A percentile compares a stretch with the other conserved stretches of the same genome.
phyloP scores from a whole-genome alignment of 2,329 filamentous ascomycete genomes.

The Hortaea sp. region DNA sequence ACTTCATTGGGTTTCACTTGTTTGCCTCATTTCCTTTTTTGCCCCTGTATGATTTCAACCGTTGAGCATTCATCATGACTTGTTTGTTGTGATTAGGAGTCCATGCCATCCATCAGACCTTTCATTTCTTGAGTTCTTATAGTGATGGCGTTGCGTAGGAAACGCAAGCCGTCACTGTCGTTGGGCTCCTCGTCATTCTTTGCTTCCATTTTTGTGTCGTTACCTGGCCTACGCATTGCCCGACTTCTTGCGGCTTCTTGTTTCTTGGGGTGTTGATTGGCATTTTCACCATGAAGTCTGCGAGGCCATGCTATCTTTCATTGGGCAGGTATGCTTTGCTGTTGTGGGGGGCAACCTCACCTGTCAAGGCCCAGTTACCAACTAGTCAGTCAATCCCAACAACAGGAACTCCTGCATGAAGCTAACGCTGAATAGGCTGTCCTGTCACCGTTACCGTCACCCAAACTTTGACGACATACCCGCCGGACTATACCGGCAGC shows the following conservation, averaged over 20 bases:
- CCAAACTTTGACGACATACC: slow-evolving; percentile 3
- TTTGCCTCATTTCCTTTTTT: no score
- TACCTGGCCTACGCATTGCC: background rate
- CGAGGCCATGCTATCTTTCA: no score
- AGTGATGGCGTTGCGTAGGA: slow-evolving; percentile 16
- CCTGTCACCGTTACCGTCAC: slow-evolving; percentile 7
- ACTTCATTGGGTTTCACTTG: no score
- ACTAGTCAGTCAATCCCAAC: no score
- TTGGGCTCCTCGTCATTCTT: background rate
- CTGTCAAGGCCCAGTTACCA: no score
- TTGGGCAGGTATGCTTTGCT: no score
- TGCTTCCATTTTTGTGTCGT: background rate
- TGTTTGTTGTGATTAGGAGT: background rate
- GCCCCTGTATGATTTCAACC: no score
- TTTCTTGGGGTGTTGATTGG: no score
- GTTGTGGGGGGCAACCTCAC: no score
- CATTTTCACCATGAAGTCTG: no score
- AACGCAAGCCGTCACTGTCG: slow-evolving; percentile 7
- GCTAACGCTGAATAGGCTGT: slow-evolving; percentile 5
- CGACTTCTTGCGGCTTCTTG: no score
- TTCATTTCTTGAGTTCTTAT: slow-evolving; percentile 12
- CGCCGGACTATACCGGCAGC: slow-evolving; percentile 9
- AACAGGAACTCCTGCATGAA: no score
- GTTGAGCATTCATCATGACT: background rate
- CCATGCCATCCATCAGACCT: background rate